These are phyloP conservation scores for Thermoascus crustaceus DNA, from an alignment of 2,329 filamentous ascomycete genomes.

Conservation along the genomic window DNA sequence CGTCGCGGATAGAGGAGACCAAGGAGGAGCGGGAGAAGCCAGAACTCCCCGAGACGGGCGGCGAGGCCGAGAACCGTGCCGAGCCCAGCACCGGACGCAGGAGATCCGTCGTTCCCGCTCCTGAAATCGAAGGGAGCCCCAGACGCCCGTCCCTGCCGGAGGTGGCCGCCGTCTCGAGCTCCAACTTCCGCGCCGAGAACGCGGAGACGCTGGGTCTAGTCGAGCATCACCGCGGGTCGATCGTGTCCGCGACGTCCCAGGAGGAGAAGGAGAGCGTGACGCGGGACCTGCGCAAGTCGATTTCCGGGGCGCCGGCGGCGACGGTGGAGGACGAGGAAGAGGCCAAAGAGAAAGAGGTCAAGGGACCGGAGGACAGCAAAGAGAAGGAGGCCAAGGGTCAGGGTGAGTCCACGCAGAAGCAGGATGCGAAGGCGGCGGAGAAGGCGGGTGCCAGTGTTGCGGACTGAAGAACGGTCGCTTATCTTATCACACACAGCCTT, in stretches of 20 bases:
- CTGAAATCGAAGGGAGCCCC: conserved; percentile 18
- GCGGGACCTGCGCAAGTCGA: conserved; percentile 30
- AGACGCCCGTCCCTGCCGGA: conserved; percentile 28
- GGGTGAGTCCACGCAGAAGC: conserved; percentile 12
- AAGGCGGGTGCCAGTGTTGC: conserved; percentile 17
- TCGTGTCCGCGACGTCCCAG: conserved; percentile 25
- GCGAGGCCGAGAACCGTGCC: no score
- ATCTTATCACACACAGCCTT: no score
- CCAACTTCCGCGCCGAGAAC: conserved; percentile 31
- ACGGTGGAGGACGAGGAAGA: conserved; percentile 10
- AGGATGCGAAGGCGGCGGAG: conserved; percentile 15
- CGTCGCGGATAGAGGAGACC: conserved; percentile 8
- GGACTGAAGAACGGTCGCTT: no score
- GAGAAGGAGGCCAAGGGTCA: conserved; percentile 9
- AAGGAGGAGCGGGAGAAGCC: conserved; percentile 10
- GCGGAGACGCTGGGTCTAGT: conserved; percentile 28
- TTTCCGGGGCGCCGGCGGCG: conserved; percentile 18
- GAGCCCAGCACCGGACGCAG: conserved; percentile 13
- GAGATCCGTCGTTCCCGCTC: conserved; percentile 22
- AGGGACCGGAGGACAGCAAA: conserved; percentile 7
- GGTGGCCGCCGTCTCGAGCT: conserved; percentile 28
- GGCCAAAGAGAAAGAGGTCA: conserved; percentile 7
- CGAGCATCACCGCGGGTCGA: conserved; percentile 31
- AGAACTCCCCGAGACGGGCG: no score
- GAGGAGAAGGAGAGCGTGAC: conserved; percentile 28